Conservation (phyloP, 495 filamentous ascomycete species). For the Cercophora sp. region DNA sequence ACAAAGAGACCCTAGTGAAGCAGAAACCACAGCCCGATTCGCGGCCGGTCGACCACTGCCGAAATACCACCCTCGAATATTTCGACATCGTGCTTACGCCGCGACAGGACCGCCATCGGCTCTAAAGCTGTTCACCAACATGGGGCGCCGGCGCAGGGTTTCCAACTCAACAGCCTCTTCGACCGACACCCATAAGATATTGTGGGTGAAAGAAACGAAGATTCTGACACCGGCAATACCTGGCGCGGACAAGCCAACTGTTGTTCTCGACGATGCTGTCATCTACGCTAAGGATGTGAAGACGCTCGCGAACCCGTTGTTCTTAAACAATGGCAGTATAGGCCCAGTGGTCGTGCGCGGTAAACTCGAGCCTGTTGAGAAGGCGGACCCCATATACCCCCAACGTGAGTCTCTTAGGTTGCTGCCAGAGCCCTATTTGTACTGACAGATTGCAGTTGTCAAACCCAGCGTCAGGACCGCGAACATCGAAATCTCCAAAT, state of each 20-base stretch:
- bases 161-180: conserved; percentile 31
- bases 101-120: too few relatives aligned
- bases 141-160: conserved; percentile 29
- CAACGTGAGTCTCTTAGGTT: conserved; percentile 6
- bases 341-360: conserved; percentile 45
- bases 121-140: too few relatives aligned
- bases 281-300: conserved; percentile 39
- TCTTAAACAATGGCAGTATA: conserved; percentile 32
- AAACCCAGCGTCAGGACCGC: conserved; percentile 44
- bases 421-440: neutral
- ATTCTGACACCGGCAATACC: conserved; percentile 29
- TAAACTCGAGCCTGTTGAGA: conserved; percentile 33
- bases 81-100: too few relatives aligned
- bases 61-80: too few relatives aligned
- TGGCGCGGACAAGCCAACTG: conserved; percentile 37
- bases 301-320: conserved; percentile 39
- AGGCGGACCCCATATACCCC: conserved; percentile 17
- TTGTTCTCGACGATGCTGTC: conserved; percentile 42
- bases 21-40: too few relatives aligned
- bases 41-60: too few relatives aligned
- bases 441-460: conserved; percentile 41
- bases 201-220: conserved; percentile 30
- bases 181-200: conserved; percentile 21
- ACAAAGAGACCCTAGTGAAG: too few relatives aligned
- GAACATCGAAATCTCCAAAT: conserved; percentile 61